A percentile compares a stretch with the other conserved stretches of the same genome.
These are phyloP conservation scores for Paspalum notatum DNA, from an alignment of 176 grass and related monocot species.

Conservation along the genomic window DNA sequence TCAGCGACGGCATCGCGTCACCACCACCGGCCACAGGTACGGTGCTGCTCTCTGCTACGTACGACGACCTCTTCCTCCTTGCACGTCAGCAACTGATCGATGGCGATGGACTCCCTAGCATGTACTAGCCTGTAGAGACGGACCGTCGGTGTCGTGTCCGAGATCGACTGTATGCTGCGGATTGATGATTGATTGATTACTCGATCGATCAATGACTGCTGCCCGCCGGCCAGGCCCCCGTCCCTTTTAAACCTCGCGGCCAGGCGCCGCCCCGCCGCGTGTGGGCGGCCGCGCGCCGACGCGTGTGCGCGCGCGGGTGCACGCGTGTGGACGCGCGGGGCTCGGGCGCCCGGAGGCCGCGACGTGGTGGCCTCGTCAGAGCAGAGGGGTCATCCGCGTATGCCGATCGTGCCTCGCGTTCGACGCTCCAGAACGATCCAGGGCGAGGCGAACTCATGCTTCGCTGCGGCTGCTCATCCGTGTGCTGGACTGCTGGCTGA, in stretches of 20 bases:
- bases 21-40: too few relatives aligned
- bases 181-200: too few relatives aligned
- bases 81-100: too few relatives aligned
- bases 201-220: too few relatives aligned
- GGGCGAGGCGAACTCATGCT: background rate
- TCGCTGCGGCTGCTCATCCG: background rate
- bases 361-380: background rate
- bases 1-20: conserved; percentile 23
- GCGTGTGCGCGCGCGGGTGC: background rate
- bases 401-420: background rate
- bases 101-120: too few relatives aligned
- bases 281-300: background rate
- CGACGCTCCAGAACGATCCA: background rate
- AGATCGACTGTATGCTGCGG: too few relatives aligned
- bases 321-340: background rate
- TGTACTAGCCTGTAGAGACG: too few relatives aligned
- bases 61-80: too few relatives aligned
- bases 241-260: background rate
- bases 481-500: too few relatives aligned
- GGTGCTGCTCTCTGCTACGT: background rate
- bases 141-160: too few relatives aligned
- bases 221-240: too few relatives aligned
- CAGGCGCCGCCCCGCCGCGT: background rate
- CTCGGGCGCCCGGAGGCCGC: background rate
- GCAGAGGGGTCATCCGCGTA: background rate